A percentile compares a stretch with the other conserved stretches of the same genome.
Evolutionary conservation across 129 eudicot genomes (phyloP).

Genomic region (Centrapalus pauciflorus): DNA sequence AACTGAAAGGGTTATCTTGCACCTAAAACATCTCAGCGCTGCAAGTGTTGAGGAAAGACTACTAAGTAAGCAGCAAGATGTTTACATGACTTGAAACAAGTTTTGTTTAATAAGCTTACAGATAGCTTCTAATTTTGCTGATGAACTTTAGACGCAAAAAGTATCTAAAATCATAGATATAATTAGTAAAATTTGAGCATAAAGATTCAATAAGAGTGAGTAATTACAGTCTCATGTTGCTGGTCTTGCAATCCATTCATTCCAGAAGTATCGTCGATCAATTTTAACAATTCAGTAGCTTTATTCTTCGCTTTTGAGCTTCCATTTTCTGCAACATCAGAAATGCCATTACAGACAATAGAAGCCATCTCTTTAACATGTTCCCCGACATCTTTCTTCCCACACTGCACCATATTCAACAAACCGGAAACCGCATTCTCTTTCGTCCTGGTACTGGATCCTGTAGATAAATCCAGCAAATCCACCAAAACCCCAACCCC

Average conservation of each 20-base stretch:
- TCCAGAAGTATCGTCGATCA: constrained; percentile 33
- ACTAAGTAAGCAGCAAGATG: not conserved
- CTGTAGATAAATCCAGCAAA: constrained; percentile 63
- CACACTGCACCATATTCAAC: constrained; percentile 70
- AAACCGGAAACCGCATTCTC: constrained; percentile 80
- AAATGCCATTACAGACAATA: constrained; percentile 48
- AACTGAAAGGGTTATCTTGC: not conserved
- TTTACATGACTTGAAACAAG: not conserved
- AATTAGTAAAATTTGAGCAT: not conserved
- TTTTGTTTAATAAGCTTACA: not conserved
- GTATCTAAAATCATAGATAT: not conserved
- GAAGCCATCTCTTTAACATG: constrained; percentile 47
- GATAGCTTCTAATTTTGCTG: not conserved
- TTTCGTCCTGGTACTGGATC: constrained; percentile 50
- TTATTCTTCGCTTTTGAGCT: constrained; percentile 62
- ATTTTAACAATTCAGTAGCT: constrained; percentile 53
- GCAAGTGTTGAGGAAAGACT: not conserved
- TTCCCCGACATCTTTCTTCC: constrained; percentile 44
- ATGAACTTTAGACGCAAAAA: not conserved
- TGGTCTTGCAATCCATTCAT: constrained; percentile 14
- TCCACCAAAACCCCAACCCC: constrained; percentile 81
- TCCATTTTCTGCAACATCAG: constrained; percentile 62
- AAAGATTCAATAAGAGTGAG: constrained; percentile 27
- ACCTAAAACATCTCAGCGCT: not conserved
- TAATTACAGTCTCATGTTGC: constrained; percentile 21